Conservation (phyloP, 2,329 filamentous ascomycete species). For the Raffaelea albimanens region DNA sequence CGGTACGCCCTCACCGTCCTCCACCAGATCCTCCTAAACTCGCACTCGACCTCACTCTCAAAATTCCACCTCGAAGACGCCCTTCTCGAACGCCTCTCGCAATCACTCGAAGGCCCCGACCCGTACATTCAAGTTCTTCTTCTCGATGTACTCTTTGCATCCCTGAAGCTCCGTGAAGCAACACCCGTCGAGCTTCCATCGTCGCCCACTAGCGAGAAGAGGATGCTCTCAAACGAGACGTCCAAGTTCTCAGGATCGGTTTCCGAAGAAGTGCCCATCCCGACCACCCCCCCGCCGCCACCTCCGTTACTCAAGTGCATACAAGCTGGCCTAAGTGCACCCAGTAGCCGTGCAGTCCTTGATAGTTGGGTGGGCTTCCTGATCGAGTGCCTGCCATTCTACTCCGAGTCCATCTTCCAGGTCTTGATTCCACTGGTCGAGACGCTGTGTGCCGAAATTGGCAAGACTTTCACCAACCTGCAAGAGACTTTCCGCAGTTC, state of each 20-base stretch:
- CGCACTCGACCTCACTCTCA: conserved; percentile 48
- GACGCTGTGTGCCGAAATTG: conserved; percentile 74
- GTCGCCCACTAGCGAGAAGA: conserved; percentile 32
- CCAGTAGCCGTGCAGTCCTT: conserved; percentile 64
- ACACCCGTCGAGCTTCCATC: conserved; percentile 28
- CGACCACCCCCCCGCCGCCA: conserved; percentile 43
- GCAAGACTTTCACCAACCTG: conserved; percentile 60
- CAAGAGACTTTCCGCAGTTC: conserved; percentile 47
- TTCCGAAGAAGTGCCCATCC: background rate
- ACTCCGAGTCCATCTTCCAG: conserved; percentile 78
- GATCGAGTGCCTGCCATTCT: conserved; percentile 72
- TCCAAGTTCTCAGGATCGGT: conserved; percentile 1
- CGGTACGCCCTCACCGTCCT: conserved; percentile 61
- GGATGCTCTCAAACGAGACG: conserved; percentile 19
- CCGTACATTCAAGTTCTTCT: conserved; percentile 67
- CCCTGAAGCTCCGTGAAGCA: conserved; percentile 55
- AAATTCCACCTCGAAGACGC: conserved; percentile 60
- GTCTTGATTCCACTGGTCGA: conserved; percentile 85
- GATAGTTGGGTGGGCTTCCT: conserved; percentile 90
- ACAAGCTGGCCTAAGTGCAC: conserved; percentile 68
- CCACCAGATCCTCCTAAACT: conserved; percentile 58
- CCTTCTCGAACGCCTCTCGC: conserved; percentile 59
- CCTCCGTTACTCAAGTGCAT: conserved; percentile 73
- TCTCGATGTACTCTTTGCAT: conserved; percentile 66
- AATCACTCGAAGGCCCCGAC: conserved; percentile 51